Evolutionary conservation across 345 rosid species (phyloP).

Genomic region (Streptanthus diversifolius): DNA sequence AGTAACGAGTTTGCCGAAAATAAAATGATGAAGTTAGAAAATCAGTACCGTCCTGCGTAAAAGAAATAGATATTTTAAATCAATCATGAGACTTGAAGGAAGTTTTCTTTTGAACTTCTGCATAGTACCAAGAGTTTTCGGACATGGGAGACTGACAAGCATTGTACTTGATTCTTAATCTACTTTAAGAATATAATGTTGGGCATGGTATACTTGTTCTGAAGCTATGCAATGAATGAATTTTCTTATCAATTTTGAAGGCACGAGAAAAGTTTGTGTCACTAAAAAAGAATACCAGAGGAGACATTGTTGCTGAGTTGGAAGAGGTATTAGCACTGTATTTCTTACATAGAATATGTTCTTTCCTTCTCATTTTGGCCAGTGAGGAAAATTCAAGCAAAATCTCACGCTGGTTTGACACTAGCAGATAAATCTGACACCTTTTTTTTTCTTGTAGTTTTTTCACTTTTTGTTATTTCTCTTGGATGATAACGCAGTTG

Average conservation of each 20-base stretch:
- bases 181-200: not conserved
- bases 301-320: slow-evolving; percentile 66
- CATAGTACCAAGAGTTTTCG: not conserved
- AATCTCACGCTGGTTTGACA: not conserved
- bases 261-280: slow-evolving; percentile 88
- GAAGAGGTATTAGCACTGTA: slow-evolving; percentile 62
- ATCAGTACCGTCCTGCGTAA: not conserved
- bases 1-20: not conserved
- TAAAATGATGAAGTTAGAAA: not conserved
- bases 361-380: not conserved
- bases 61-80: not conserved
- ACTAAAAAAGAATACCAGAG: slow-evolving; percentile 69
- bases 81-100: not conserved
- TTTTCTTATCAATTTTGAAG: slow-evolving; percentile 38
- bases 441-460: no score
- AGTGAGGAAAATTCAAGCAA: not conserved
- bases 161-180: slow-evolving; percentile 1
- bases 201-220: not conserved
- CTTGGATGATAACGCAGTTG: not conserved
- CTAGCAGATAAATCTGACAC: not conserved
- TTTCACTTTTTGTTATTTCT: not conserved
- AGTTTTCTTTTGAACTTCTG: not conserved
- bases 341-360: not conserved
- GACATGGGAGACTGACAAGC: not conserved
- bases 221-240: not conserved